Conservation (phyloP, 2,329 filamentous ascomycete species). For the Colletotrichum orchidophilum region DNA sequence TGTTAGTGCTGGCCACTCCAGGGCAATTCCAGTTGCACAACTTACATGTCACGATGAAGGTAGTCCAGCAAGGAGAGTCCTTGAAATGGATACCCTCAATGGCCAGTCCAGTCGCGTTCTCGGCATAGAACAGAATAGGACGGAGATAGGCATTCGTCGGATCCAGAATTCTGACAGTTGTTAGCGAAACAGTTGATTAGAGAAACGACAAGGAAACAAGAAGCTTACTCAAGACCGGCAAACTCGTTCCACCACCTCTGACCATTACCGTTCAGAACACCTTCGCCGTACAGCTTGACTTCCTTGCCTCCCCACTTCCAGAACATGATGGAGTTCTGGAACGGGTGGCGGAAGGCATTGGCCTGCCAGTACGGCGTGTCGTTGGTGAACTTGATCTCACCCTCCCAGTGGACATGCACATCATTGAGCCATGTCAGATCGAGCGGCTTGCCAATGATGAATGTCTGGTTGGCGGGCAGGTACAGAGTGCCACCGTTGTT, state of each 20-base stretch:
- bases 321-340: constrained; percentile 73
- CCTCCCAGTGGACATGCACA: constrained; percentile 63
- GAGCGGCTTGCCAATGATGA: constrained; percentile 69
- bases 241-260: constrained; percentile 70
- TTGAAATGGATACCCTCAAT: constrained; percentile 68
- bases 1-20: not conserved
- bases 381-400: constrained; percentile 60
- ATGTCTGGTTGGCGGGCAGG: constrained; percentile 61
- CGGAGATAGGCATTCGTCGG: constrained; percentile 63
- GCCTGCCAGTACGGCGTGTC: constrained; percentile 75
- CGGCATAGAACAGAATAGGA: constrained; percentile 67
- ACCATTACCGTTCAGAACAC: constrained; percentile 70
- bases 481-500: constrained; percentile 69
- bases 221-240: constrained; percentile 44
- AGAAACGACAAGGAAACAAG: not conserved
- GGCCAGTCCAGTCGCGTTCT: constrained; percentile 66
- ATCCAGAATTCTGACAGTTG: constrained; percentile 50
- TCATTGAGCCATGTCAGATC: constrained; percentile 69
- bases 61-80: constrained; percentile 70
- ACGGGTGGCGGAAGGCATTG: constrained; percentile 68
- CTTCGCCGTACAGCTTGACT: constrained; percentile 67
- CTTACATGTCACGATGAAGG: constrained; percentile 64
- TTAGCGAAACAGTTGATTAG: not conserved
- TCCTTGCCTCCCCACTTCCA: constrained; percentile 74
- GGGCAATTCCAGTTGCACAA: not conserved